phyloP scores from a whole-genome alignment of 306 rosid species.

The Cotoneaster glaucophyllus region DNA sequence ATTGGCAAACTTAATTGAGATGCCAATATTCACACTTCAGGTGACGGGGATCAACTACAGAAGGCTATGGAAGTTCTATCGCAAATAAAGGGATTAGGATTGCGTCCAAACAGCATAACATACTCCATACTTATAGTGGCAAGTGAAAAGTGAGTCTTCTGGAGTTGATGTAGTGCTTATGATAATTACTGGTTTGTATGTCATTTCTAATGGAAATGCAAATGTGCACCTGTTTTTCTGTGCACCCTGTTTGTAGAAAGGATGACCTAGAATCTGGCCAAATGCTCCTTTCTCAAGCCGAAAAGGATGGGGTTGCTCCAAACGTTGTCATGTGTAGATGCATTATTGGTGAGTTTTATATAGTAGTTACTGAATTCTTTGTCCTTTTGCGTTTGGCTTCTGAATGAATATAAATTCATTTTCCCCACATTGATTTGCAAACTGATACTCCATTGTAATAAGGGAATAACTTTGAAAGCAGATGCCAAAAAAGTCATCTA shows the following conservation, averaged over 20 bases:
- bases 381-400: constrained; percentile 8
- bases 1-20: neutral
- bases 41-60: constrained; percentile 79
- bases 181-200: neutral
- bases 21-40: constrained; percentile 38
- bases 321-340: constrained; percentile 61
- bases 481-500: neutral
- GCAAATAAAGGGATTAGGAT: constrained; percentile 73
- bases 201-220: neutral
- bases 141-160: constrained; percentile 66
- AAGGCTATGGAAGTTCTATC: constrained; percentile 75
- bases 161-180: neutral
- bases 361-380: neutral
- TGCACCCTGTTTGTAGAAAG: constrained; percentile 43
- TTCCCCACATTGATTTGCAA: neutral
- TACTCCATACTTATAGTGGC: constrained; percentile 79
- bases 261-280: constrained; percentile 75
- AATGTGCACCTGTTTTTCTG: constrained; percentile 12
- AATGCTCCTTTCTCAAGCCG: constrained; percentile 69
- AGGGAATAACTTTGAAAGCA: neutral
- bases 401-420: neutral
- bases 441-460: neutral
- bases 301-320: constrained; percentile 55
- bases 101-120: constrained; percentile 77
- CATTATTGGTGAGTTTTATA: constrained; percentile 56